phyloP scores from a whole-genome alignment of 768 basidiomycete genomes.

The Tulasnella sp. region DNA sequence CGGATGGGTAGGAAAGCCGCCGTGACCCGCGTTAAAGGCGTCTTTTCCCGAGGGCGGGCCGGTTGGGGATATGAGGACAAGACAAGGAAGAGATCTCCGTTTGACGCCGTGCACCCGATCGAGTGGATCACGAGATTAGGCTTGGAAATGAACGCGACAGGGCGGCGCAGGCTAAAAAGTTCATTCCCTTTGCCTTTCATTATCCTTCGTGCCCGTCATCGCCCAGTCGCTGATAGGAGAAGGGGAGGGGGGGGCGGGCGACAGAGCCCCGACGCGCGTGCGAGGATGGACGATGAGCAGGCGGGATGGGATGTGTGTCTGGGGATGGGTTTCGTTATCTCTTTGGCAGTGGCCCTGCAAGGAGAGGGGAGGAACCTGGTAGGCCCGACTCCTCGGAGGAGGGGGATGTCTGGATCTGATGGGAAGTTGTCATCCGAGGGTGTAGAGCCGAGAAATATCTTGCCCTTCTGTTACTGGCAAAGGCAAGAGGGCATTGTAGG shows the following conservation, averaged over 20 bases:
- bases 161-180: not conserved
- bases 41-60: conserved; percentile 5
- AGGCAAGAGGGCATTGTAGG: conserved; percentile 4
- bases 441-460: conserved; percentile 1
- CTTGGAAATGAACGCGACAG: not conserved
- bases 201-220: not conserved
- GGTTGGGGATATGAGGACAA: not conserved
- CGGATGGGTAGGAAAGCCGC: not conserved
- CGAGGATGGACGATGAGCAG: not conserved
- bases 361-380: not conserved
- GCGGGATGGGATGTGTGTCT: not conserved
- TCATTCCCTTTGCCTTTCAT: not conserved
- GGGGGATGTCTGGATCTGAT: conserved; percentile 7
- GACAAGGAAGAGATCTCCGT: not conserved
- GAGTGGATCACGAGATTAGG: not conserved
- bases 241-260: not conserved
- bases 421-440: not conserved
- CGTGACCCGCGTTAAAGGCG: conserved; percentile 1
- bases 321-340: not conserved
- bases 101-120: not conserved
- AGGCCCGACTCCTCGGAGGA: conserved; percentile 4
- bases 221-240: no score
- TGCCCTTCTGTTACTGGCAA: not conserved
- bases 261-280: not conserved
- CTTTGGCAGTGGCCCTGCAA: not conserved